Percentiles rank a stretch among this genome's conserved stretches.
Evolutionary conservation across 1,284 basidiomycete species (phyloP).

Genomic region (Cystobasidium sp.): DNA sequence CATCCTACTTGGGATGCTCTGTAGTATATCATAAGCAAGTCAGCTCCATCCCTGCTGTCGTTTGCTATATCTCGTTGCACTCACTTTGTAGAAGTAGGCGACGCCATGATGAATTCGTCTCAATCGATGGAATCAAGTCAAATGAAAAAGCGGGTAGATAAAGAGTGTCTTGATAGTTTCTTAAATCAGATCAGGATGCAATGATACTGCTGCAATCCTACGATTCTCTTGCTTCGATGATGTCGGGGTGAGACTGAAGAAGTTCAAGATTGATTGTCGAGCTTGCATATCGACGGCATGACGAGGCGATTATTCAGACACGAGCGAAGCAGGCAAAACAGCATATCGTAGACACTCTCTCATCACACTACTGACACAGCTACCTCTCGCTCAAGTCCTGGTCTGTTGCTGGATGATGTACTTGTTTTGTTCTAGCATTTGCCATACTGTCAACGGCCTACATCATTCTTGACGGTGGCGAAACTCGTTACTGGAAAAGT

Average conservation of each 20-base stretch:
- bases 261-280: background rate
- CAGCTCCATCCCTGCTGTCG: background rate
- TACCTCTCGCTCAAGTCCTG: no score
- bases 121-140: background rate
- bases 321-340: no score
- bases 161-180: background rate
- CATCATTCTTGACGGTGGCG: background rate
- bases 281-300: background rate
- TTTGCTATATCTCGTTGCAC: background rate
- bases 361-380: no score
- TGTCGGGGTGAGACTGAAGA: background rate
- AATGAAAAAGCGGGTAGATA: background rate
- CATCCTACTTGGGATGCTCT: conserved; percentile 43
- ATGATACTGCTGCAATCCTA: background rate
- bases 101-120: conserved; percentile 26
- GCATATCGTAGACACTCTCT: no score
- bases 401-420: no score
- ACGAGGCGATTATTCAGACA: no score
- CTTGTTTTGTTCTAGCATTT: no score
- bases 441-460: no score
- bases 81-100: conserved; percentile 32
- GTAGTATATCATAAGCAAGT: background rate
- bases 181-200: background rate
- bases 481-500: background rate
- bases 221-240: background rate